Conservation (phyloP, 768 basidiomycete species). For the Nevesoporus exiguus region DNA sequence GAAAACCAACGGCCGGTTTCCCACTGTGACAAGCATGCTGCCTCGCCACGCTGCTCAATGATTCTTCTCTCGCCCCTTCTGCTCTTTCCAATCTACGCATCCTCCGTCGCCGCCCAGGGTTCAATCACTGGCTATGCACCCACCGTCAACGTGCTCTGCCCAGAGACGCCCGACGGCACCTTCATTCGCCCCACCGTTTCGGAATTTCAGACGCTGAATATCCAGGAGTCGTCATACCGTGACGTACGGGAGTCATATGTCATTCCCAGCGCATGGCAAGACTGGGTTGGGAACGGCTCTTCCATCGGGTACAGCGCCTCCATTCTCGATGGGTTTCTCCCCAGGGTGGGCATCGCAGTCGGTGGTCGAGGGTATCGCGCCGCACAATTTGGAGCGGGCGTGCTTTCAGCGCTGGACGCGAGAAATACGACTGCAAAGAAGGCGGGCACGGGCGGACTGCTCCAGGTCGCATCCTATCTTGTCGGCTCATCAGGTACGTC, state of each 20-base stretch:
- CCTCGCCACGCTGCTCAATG: slow-evolving; percentile 5
- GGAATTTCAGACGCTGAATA: slow-evolving; percentile 48
- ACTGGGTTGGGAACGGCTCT: slow-evolving; percentile 57
- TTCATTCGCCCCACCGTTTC: slow-evolving; percentile 54
- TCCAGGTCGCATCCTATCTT: slow-evolving; percentile 70
- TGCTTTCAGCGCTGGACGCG: slow-evolving; percentile 56
- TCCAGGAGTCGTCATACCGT: slow-evolving; percentile 49
- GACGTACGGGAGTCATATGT: slow-evolving; percentile 37
- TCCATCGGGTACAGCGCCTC: slow-evolving; percentile 51
- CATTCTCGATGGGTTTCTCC: slow-evolving; percentile 39
- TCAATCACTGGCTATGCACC: slow-evolving; percentile 53
- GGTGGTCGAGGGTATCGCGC: slow-evolving; percentile 72
- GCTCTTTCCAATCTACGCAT: not conserved
- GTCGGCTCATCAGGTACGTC: slow-evolving; percentile 59
- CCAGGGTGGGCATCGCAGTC: slow-evolving; percentile 59
- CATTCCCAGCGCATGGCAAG: slow-evolving; percentile 49
- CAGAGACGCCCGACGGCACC: slow-evolving; percentile 36
- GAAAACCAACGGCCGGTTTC: not conserved
- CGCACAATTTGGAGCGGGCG: slow-evolving; percentile 62
- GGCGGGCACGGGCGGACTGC: slow-evolving; percentile 61
- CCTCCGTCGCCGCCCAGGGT: slow-evolving; percentile 1
- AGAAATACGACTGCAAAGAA: slow-evolving; percentile 55
- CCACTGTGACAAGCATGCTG: slow-evolving; percentile 7
- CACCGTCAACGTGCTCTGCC: slow-evolving; percentile 45
- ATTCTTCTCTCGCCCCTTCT: not conserved